Percentiles rank a stretch among this genome's conserved stretches.
These are phyloP conservation scores for Aspergillus texensis DNA, from an alignment of 2,329 filamentous ascomycete species.

Conservation along the genomic window DNA sequence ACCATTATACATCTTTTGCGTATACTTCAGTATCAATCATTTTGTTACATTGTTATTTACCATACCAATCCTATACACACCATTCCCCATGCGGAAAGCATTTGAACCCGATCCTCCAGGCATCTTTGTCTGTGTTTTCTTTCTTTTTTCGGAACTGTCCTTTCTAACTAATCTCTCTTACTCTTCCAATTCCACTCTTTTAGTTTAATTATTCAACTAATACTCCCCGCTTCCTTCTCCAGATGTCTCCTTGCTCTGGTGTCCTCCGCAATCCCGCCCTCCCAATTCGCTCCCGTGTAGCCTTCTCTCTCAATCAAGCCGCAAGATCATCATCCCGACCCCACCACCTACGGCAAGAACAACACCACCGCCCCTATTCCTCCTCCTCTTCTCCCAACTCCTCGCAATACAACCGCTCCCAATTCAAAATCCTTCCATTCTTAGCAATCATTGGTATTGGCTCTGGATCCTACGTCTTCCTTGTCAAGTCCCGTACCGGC, in stretches of 20 bases:
- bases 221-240: not conserved
- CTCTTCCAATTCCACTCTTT: not conserved
- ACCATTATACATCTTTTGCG: not conserved
- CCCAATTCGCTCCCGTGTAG: slow-evolving; percentile 3
- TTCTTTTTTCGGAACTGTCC: not conserved
- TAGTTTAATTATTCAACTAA: not conserved
- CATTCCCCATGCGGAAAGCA: not conserved
- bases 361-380: slow-evolving; percentile 21
- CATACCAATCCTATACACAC: not conserved
- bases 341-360: slow-evolving; percentile 19
- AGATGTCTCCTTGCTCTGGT: slow-evolving; percentile 4
- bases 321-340: slow-evolving; percentile 16
- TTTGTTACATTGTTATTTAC: not conserved
- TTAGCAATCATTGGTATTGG: slow-evolving; percentile 50
- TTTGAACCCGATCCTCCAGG: not conserved
- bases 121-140: not conserved
- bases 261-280: slow-evolving; percentile 1
- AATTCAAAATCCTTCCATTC: slow-evolving; percentile 47
- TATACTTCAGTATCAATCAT: not conserved
- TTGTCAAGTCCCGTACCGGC: slow-evolving; percentile 53
- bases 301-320: slow-evolving; percentile 5
- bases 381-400: slow-evolving; percentile 13
- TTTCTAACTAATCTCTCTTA: not conserved
- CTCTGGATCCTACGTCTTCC: slow-evolving; percentile 53
- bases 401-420: slow-evolving; percentile 35